Base-by-base conservation (phyloP, 2,329 filamentous ascomycete species). In the Colletotrichum aenigma region DNA sequence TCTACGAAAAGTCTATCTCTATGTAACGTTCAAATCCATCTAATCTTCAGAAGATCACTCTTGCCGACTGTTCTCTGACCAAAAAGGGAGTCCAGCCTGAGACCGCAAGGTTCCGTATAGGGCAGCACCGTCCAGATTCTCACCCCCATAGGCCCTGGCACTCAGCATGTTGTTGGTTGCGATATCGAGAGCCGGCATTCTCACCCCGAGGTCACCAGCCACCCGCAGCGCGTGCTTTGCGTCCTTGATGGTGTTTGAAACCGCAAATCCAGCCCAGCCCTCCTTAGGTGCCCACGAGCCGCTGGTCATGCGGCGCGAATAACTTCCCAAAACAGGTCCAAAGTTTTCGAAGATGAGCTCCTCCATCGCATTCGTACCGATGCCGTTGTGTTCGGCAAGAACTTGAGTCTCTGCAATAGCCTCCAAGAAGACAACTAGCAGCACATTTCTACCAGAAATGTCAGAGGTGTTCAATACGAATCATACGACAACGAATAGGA, bases 191-290 rank as follows among this genome's bases (percentile, higher is more conserved):
- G 85, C 87, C 84, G 0, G 83, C 87, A 36, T 88, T 82, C 64
- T 84, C 80, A 48, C 78, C 0, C 87, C 87, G 1, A 80, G 81
- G 3, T 84, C 82, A 58, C 81, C 80, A 3, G 88, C 89, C 26
- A 85, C 83, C 5, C 80, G 80, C 12, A 90, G 83, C 0, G 87
- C 89, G 78, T 89, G 87, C 0, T 86, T 84, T 0, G 89, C 88
- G 78, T 91, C 89, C 75, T 91, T 90, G 7, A 90, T 84, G 1
- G 87, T 89, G 4, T 91, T 81, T 26, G 86, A 84, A 2, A 91
- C 75, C 38, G 87, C 87, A 1, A 87, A 90, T 82, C 84, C 87
- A 6, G 88, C 88, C 43, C 81, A 78, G 30, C 85, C 79, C 0
- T 79, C 84, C 9, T 71, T 72, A 0, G 79, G 79, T 2, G 85